Conservation (phyloP, 257 asterid genomes). For the Nicotiana noctiflora region DNA sequence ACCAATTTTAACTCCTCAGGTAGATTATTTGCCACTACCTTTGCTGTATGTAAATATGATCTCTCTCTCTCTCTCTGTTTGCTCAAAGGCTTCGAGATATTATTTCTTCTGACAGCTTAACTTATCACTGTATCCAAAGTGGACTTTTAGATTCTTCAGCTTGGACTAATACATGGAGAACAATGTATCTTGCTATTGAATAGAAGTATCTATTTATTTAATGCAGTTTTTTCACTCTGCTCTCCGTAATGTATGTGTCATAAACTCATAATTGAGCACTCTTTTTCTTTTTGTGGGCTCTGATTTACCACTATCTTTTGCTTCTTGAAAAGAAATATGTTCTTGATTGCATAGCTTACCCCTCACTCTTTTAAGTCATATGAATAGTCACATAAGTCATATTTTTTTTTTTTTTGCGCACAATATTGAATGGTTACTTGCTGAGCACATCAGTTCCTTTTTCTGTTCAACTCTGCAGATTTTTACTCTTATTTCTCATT, state of each 20-base stretch:
- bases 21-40: conserved; percentile 16
- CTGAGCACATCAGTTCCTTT: neutral
- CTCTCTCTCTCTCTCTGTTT: neutral
- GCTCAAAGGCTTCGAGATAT: conserved; percentile 1
- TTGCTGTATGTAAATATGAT: neutral
- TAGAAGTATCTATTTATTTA: neutral
- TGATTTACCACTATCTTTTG: neutral
- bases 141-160: neutral
- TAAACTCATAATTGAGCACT: neutral
- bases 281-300: neutral
- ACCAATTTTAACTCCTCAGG: conserved; percentile 96
- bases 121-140: neutral
- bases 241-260: neutral
- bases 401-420: no score
- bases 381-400: neutral
- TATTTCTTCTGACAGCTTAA: neutral
- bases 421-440: neutral
- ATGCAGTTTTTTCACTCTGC: neutral
- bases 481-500: neutral
- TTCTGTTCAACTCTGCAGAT: neutral
- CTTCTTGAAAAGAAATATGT: neutral
- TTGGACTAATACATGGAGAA: conserved; percentile 1
- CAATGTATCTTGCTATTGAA: neutral
- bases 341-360: neutral
- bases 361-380: neutral